Base-by-base conservation (phyloP, 257 asterid genomes). In the Gentiana dahurica region DNA sequence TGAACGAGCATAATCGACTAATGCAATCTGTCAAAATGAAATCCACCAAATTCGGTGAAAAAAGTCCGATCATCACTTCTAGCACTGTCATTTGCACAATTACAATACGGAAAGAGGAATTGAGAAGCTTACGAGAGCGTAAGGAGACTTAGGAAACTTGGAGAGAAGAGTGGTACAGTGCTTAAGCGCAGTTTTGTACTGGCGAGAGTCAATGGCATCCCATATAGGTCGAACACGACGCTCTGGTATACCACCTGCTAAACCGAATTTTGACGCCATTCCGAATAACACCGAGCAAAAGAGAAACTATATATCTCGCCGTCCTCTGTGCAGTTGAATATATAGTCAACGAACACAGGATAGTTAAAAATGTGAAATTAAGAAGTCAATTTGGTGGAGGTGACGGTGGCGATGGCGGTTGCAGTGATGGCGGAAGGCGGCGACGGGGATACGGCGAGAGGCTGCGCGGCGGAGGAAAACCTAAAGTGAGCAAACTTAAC, bases 121-220 rank as follows among this genome's bases (percentile, higher is more conserved):
- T 41, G 2, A 41, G 46, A 41, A 41, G n/a, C 62, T 75, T 70
- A 87, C 96, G 39, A 85, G 86, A 46, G 93, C 95, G 70, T 92
- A 92, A 7, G 99, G 84, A 48, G 95, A 85, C 45, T 74, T 83
- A 3, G 97, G 95, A 70, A 72, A 74, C 74, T 88, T 92, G 68
- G 95, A 63, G 10, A 92, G 82, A 65, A 92, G 86, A 15, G 80
- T 54, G 10, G 83, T 67, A 57, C 86, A 76, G 49, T 72, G 95
- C 81, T 88, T 92, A 71, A 92, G 86, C 32, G 97, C 97, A 65
- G 73, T 83, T 75, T 83, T 92, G 84, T 75, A 88, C 85, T 85
- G 95, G 62, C 97, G 97, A 57, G 95, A 80, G 62, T 88, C 95
- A 58, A 92, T 77, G 69, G 97, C 94, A 58, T 92, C 99, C 97